Evolutionary conservation across 192 early-diverging fungal genomes (phyloP).

Genomic region (Geranomyces michiganensis): DNA sequence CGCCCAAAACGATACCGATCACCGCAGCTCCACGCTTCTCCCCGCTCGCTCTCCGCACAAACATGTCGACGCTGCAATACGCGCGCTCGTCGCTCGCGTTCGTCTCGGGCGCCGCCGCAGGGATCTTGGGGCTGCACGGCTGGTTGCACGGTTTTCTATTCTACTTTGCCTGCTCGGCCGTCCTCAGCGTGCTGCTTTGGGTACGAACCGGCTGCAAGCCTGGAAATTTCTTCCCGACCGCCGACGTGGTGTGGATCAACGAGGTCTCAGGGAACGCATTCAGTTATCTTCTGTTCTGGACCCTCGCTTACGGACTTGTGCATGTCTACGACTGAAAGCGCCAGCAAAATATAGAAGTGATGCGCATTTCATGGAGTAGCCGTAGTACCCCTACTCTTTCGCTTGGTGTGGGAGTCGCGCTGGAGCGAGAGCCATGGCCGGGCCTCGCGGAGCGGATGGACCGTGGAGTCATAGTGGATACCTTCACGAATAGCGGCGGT

Average conservation of each 20-base stretch:
- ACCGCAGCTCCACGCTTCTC: constrained; percentile 21
- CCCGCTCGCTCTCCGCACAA: constrained; percentile 47
- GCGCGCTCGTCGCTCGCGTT: constrained; percentile 71
- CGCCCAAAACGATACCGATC: background rate
- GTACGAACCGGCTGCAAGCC: constrained; percentile 54
- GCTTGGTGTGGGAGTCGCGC: too few relatives aligned
- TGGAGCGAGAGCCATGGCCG: too few relatives aligned
- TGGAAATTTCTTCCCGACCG: constrained; percentile 23
- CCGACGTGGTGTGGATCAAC: constrained; percentile 47
- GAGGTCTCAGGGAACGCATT: constrained; percentile 63
- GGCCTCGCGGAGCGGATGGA: too few relatives aligned
- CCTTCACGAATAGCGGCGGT: too few relatives aligned
- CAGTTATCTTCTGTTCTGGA: constrained; percentile 77
- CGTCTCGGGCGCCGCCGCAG: constrained; percentile 81
- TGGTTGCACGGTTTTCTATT: constrained; percentile 79
- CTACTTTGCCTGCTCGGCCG: constrained; percentile 69
- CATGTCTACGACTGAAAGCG: constrained; percentile 73
- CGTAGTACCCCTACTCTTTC: too few relatives aligned
- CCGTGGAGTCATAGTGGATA: too few relatives aligned
- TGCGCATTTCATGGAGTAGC: too few relatives aligned
- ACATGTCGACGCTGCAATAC: constrained; percentile 63
- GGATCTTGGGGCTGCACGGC: constrained; percentile 85
- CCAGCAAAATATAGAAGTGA: too few relatives aligned
- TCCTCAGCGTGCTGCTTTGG: constrained; percentile 66
- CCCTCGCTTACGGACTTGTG: constrained; percentile 75